phyloP scores from a whole-genome alignment of 2,329 filamentous ascomycete genomes.

The Xylogone sp. region DNA sequence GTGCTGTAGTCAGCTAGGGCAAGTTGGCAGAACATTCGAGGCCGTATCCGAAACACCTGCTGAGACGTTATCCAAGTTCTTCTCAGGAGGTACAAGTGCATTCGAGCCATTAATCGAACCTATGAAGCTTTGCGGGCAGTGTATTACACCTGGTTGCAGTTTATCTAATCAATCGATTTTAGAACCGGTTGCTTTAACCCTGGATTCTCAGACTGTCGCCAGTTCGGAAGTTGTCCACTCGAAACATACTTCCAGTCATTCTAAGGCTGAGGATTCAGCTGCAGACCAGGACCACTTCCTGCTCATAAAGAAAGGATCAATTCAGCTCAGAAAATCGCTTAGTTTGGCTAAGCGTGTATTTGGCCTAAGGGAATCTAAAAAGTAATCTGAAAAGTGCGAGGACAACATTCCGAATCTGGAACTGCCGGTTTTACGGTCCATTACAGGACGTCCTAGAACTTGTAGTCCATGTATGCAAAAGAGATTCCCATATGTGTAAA shows the following conservation, averaged over 20 bases:
- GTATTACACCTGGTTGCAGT: constrained; percentile 45
- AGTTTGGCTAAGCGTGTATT: no score
- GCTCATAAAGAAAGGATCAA: no score
- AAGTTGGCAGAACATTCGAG: constrained; percentile 81
- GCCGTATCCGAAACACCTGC: constrained; percentile 69
- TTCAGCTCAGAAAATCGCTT: no score
- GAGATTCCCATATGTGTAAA: no score
- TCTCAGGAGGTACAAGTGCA: constrained; percentile 62
- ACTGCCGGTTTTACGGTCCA: no score
- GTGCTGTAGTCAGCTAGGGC: constrained; percentile 58
- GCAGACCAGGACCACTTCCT: no score
- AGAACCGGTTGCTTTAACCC: constrained; percentile 6
- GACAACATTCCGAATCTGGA: no score
- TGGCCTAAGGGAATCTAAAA: no score
- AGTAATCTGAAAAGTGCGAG: no score
- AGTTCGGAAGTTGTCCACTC: constrained; percentile 6
- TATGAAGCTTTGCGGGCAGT: constrained; percentile 32
- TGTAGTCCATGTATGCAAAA: no score
- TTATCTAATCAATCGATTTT: constrained; percentile 20
- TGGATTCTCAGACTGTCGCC: not conserved
- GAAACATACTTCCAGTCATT: constrained; percentile 17
- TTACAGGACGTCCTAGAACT: no score
- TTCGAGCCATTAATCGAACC: constrained; percentile 31
- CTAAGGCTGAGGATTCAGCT: constrained; percentile 7
- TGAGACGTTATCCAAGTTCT: constrained; percentile 70